A percentile compares a stretch with the other conserved stretches of the same genome.
Conservation (phyloP, 2,329 filamentous ascomycete genomes). For the Stachybotrys chlorohalonatus region DNA sequence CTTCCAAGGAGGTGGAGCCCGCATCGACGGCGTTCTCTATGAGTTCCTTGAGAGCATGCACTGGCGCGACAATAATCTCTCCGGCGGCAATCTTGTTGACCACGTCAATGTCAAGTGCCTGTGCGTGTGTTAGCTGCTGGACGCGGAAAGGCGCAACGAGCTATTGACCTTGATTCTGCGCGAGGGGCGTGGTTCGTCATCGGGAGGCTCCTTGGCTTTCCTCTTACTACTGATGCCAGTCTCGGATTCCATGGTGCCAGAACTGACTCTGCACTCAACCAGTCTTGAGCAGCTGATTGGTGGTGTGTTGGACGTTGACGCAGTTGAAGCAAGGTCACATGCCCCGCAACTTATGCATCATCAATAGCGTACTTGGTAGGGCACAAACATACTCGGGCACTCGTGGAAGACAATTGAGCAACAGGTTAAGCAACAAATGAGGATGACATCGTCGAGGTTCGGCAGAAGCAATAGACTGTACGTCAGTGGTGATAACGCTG, state of each 20-base stretch:
- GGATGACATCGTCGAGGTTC: not conserved
- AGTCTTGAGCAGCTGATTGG: not conserved
- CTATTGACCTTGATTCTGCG: conserved; percentile 36
- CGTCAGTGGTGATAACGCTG: no score
- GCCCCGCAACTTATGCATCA: not conserved
- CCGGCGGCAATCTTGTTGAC: conserved; percentile 98
- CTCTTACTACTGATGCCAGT: conserved; percentile 33
- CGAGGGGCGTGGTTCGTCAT: conserved; percentile 23
- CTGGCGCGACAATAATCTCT: conserved; percentile 95
- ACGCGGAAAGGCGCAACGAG: not conserved
- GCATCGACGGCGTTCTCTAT: conserved; percentile 97
- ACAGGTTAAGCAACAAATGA: not conserved
- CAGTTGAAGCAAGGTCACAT: not conserved
- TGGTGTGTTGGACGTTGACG: no score
- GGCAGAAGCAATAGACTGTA: no score
- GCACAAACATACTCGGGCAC: not conserved
- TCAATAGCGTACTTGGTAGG: not conserved
- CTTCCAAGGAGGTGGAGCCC: conserved; percentile 84
- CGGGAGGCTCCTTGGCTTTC: conserved; percentile 29
- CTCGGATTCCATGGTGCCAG: not conserved
- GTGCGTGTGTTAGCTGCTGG: conserved; percentile 4
- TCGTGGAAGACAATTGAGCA: not conserved
- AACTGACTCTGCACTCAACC: not conserved
- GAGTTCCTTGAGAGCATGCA: conserved; percentile 91
- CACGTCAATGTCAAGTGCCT: conserved; percentile 85